Conservation (phyloP, 495 filamentous ascomycete species). For the Penicillium simplicissimum region DNA sequence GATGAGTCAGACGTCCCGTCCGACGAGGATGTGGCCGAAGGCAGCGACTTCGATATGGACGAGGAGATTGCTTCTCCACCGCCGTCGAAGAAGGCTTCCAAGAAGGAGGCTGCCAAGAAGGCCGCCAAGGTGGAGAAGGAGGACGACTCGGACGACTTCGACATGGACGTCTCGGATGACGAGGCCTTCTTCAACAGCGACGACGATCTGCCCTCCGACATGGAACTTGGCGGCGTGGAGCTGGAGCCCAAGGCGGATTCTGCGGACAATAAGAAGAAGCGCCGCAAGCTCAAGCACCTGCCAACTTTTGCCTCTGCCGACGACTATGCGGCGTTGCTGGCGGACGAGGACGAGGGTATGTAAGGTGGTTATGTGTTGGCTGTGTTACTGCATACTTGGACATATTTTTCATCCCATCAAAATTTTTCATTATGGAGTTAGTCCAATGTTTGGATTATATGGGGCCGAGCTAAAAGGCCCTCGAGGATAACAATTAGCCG, state of each 20-base stretch:
- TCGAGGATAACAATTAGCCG: neutral
- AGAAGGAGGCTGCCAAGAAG: slow-evolving; percentile 42
- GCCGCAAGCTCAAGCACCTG: slow-evolving; percentile 80
- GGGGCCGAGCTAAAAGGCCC: neutral
- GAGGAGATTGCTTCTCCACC: slow-evolving; percentile 30
- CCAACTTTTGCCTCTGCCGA: slow-evolving; percentile 91
- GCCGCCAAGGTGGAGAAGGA: slow-evolving; percentile 41
- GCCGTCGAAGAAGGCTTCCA: slow-evolving; percentile 40
- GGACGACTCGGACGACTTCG: slow-evolving; percentile 50
- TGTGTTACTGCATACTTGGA: slow-evolving; percentile 10
- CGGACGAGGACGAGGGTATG: slow-evolving; percentile 66
- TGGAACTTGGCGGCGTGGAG: slow-evolving; percentile 45
- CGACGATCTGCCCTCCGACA: slow-evolving; percentile 54
- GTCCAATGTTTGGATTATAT: slow-evolving; percentile 1
- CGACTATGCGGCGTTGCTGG: slow-evolving; percentile 88
- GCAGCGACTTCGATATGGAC: slow-evolving; percentile 44
- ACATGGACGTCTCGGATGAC: slow-evolving; percentile 54
- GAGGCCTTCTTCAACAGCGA: slow-evolving; percentile 56
- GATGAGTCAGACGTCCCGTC: slow-evolving; percentile 49
- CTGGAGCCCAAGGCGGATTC: slow-evolving; percentile 45
- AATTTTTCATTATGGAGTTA: neutral
- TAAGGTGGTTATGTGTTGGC: slow-evolving; percentile 21
- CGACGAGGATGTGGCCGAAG: slow-evolving; percentile 47
- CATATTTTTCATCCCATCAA: slow-evolving; percentile 16
- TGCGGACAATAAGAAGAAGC: slow-evolving; percentile 65